These are phyloP conservation scores for Diaporthe capsici DNA, from an alignment of 2,329 filamentous ascomycete species.

Conservation along the genomic window DNA sequence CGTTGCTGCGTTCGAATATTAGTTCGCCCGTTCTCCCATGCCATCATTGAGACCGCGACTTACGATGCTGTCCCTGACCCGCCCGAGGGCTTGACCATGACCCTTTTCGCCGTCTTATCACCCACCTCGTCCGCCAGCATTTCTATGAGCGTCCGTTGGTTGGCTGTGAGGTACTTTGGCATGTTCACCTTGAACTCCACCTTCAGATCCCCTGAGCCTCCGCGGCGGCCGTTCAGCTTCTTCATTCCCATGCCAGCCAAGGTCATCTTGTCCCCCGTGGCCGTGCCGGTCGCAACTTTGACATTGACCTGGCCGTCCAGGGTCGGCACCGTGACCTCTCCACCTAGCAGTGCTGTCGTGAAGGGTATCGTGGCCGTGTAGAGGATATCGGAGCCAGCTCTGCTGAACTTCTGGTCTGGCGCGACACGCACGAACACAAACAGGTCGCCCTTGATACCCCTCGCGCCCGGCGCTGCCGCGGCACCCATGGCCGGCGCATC, in stretches of 20 bases:
- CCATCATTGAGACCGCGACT: constrained; percentile 48
- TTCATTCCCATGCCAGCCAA: constrained; percentile 95
- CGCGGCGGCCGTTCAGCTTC: constrained; percentile 78
- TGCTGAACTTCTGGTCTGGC: constrained; percentile 90
- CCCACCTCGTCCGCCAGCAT: constrained; percentile 97
- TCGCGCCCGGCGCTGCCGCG: constrained; percentile 72
- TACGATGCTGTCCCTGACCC: constrained; percentile 53
- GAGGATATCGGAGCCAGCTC: constrained; percentile 89
- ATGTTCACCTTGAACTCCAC: constrained; percentile 96
- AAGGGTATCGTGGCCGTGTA: constrained; percentile 93
- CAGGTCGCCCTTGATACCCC: constrained; percentile 85
- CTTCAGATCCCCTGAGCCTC: constrained; percentile 82
- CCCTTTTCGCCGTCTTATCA: constrained; percentile 90
- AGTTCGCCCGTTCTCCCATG: constrained; percentile 27
- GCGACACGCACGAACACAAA: constrained; percentile 92
- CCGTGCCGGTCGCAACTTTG: constrained; percentile 91
- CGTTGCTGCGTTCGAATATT: constrained; percentile 12
- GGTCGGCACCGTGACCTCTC: constrained; percentile 90
- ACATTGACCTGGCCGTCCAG: constrained; percentile 92
- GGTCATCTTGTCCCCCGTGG: constrained; percentile 92
- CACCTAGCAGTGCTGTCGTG: constrained; percentile 92
- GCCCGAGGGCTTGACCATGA: constrained; percentile 70
- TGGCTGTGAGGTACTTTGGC: constrained; percentile 93
- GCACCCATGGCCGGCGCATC: constrained; percentile 86
- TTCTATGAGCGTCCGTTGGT: constrained; percentile 93